These are phyloP conservation scores for Eucalyptus tenuipes DNA, from an alignment of 345 rosid genomes.

Conservation along the genomic window DNA sequence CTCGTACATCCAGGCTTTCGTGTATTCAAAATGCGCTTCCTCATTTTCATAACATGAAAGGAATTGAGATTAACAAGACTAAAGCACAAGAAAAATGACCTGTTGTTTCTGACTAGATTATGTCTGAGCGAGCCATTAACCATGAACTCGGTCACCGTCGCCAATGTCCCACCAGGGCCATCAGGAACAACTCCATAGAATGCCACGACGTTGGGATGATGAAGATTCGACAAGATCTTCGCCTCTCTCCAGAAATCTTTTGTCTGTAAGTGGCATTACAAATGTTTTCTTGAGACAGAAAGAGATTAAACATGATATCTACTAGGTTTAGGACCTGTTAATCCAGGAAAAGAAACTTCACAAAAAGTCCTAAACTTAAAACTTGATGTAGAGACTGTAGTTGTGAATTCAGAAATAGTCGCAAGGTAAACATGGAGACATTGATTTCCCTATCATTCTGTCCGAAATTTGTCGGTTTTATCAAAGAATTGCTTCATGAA, in stretches of 20 bases:
- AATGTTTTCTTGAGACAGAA: not conserved
- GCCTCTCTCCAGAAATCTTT: conserved; percentile 96
- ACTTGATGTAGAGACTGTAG: not conserved
- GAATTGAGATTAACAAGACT: not conserved
- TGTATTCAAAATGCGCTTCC: not conserved
- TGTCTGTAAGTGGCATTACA: conserved; percentile 17
- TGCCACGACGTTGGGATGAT: conserved; percentile 94
- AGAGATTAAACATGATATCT: not conserved
- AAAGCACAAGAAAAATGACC: conserved; percentile 1
- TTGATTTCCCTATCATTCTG: not conserved
- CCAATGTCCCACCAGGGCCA: conserved; percentile 85
- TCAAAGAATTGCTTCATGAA: not conserved
- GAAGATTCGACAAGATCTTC: conserved; percentile 69
- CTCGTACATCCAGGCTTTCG: not conserved
- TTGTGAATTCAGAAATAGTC: not conserved
- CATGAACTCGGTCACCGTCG: conserved; percentile 87
- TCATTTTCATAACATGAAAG: not conserved
- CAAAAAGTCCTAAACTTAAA: not conserved
- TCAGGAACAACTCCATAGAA: conserved; percentile 88
- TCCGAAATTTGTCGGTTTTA: not conserved
- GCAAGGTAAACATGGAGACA: not conserved
- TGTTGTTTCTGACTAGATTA: conserved; percentile 53
- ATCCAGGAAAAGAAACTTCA: not conserved
- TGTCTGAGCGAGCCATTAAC: conserved; percentile 85
- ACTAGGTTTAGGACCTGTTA: not conserved